phyloP scores from a whole-genome alignment of 768 basidiomycete species.

The Suillus plorans region DNA sequence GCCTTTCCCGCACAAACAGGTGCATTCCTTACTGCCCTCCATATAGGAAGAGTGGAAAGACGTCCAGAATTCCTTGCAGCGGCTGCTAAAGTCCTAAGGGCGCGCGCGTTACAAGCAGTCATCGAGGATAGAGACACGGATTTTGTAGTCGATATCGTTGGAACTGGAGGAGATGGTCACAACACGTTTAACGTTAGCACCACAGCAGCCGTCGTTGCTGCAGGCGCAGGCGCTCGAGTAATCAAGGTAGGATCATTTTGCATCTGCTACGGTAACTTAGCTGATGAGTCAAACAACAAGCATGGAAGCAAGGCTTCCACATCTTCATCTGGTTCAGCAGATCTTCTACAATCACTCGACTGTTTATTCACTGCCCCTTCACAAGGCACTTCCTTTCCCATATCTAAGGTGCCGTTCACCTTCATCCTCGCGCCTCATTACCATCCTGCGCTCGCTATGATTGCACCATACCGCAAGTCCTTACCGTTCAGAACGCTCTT shows the following conservation, averaged over 20 bases:
- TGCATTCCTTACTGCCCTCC: slow-evolving; percentile 85
- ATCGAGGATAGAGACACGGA: slow-evolving; percentile 62
- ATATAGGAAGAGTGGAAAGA: slow-evolving; percentile 75
- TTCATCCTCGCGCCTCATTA: slow-evolving; percentile 95
- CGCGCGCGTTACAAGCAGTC: slow-evolving; percentile 62
- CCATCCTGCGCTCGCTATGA: slow-evolving; percentile 79
- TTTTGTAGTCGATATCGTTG: slow-evolving; percentile 56
- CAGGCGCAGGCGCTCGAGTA: slow-evolving; percentile 91
- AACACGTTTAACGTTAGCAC: slow-evolving; percentile 98
- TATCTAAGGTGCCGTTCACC: slow-evolving; percentile 75
- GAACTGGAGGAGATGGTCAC: slow-evolving; percentile 81
- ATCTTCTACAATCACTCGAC: slow-evolving; percentile 81
- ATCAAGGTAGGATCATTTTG: slow-evolving; percentile 67
- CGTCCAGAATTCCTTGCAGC: slow-evolving; percentile 76
- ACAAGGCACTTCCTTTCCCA: slow-evolving; percentile 37
- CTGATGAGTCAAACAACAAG: slow-evolving; percentile 39
- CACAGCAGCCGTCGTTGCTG: slow-evolving; percentile 89
- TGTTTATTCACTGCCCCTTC: slow-evolving; percentile 72
- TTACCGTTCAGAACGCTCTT: slow-evolving; percentile 97
- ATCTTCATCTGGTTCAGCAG: slow-evolving; percentile 94
- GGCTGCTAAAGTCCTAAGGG: slow-evolving; percentile 71
- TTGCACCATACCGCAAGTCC: slow-evolving; percentile 81
- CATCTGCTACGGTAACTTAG: not conserved
- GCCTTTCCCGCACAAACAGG: slow-evolving; percentile 78
- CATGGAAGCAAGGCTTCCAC: slow-evolving; percentile 91